These are phyloP conservation scores for Pleurotus giganteus DNA, from an alignment of 768 basidiomycete genomes.

Conservation along the genomic window DNA sequence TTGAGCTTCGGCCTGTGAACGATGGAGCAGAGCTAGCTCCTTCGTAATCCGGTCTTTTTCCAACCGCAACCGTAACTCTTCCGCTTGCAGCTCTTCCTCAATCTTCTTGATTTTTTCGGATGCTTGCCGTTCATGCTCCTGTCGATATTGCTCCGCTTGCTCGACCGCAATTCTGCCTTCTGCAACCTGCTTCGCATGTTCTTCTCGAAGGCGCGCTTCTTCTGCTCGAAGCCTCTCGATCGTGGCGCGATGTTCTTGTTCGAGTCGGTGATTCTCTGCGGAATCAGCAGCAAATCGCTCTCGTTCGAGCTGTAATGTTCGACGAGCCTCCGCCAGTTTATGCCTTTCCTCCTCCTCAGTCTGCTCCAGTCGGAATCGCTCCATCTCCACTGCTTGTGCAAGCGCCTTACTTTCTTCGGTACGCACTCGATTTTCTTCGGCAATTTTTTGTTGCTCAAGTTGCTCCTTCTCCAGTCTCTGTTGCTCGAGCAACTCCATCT, in stretches of 20 bases:
- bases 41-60: conserved; percentile 23
- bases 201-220: conserved; percentile 6
- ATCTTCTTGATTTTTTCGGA: conserved; percentile 22
- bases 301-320: conserved; percentile 15
- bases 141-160: conserved; percentile 28
- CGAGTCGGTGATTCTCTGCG: conserved; percentile 1
- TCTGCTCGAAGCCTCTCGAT: conserved; percentile 1
- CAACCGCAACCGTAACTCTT: conserved; percentile 19
- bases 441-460: conserved; percentile 13
- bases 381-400: conserved; percentile 18
- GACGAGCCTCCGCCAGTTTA: conserved; percentile 17
- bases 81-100: conserved; percentile 21
- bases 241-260: conserved; percentile 5
- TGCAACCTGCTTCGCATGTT: conserved; percentile 3
- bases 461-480: conserved; percentile 12
- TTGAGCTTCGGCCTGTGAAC: conserved; percentile 20
- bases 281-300: conserved; percentile 5
- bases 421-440: conserved; percentile 16
- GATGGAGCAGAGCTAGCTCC: conserved; percentile 26
- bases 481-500: conserved; percentile 29
- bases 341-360: conserved; percentile 18
- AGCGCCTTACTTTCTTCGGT: conserved; percentile 15
- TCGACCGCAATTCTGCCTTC: conserved; percentile 4
- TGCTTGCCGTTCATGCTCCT: conserved; percentile 30
- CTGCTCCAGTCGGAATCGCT: conserved; percentile 7